Conservation (phyloP, 768 basidiomycete species). For the Phlebiopsis gigantea region DNA sequence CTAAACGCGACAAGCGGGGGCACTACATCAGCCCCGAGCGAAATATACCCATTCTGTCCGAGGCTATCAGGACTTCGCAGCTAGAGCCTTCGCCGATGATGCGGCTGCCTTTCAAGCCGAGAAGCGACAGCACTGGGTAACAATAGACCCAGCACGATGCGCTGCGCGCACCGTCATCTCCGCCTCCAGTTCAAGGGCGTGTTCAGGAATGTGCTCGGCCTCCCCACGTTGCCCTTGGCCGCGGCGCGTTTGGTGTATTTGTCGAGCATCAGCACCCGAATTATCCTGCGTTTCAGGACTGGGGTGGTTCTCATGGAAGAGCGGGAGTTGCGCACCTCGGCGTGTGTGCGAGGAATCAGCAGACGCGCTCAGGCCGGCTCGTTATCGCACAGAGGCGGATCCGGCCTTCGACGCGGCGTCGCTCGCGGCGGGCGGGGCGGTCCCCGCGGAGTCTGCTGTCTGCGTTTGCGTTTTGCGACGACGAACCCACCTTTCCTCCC, state of each 20-base stretch:
- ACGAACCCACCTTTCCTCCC: not conserved
- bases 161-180: not conserved
- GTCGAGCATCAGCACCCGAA: not conserved
- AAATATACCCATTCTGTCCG: not conserved
- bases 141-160: not conserved
- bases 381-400: not conserved
- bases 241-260: not conserved
- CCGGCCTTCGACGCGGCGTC: not conserved
- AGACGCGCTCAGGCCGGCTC: not conserved
- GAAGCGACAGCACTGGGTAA: not conserved
- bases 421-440: not conserved
- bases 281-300: not conserved
- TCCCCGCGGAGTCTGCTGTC: not conserved
- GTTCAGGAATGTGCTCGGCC: no score
- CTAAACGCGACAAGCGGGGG: not conserved
- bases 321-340: no score
- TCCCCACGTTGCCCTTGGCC: not conserved
- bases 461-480: not conserved
- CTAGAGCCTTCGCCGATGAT: slow-evolving; percentile 26
- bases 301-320: not conserved
- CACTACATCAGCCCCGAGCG: slow-evolving; percentile 7
- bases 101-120: slow-evolving; percentile 20
- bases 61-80: slow-evolving; percentile 23
- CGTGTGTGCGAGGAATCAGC: not conserved
- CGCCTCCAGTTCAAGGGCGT: no score